Conservation (phyloP, 441 rosid genomes). For the Gossypium lobatum region DNA sequence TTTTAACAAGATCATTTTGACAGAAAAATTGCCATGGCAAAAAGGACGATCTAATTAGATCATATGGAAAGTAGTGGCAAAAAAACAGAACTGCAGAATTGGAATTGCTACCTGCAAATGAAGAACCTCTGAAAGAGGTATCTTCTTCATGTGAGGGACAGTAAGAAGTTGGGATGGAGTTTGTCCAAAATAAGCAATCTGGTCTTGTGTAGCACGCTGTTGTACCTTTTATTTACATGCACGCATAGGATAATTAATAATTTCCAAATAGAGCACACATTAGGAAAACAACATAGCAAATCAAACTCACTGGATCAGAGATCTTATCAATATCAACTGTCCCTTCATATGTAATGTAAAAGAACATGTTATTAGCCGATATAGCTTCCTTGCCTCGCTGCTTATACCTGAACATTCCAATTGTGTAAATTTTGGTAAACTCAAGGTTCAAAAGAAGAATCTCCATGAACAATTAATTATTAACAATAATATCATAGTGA, state of each 20-base stretch:
- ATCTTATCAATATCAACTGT: slow-evolving; percentile 92
- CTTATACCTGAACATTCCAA: slow-evolving; percentile 61
- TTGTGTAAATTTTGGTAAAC: slow-evolving; percentile 11
- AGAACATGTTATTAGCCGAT: slow-evolving; percentile 90
- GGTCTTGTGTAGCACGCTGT: slow-evolving; percentile 95
- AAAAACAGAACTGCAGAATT: slow-evolving; percentile 4
- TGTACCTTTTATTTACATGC: slow-evolving; percentile 55
- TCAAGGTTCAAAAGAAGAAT: background rate
- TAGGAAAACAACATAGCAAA: slow-evolving; percentile 9
- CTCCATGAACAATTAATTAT: background rate
- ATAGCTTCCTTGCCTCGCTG: slow-evolving; percentile 99
- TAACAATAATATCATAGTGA: background rate
- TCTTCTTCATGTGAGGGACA: slow-evolving; percentile 79
- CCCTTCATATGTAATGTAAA: slow-evolving; percentile 97
- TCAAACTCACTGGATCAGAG: slow-evolving; percentile 67
- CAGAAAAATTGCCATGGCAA: background rate
- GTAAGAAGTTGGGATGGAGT: slow-evolving; percentile 97
- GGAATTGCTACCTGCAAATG: slow-evolving; percentile 67
- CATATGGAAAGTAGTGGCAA: background rate
- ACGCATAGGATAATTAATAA: slow-evolving; percentile 19
- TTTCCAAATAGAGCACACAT: slow-evolving; percentile 16
- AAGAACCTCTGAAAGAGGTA: slow-evolving; percentile 81
- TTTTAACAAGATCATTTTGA: background rate
- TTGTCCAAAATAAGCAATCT: slow-evolving; percentile 98
- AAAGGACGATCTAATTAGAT: background rate